Base-by-base conservation (phyloP, 1,284 basidiomycete genomes). In the Schizopora paradoxa region DNA sequence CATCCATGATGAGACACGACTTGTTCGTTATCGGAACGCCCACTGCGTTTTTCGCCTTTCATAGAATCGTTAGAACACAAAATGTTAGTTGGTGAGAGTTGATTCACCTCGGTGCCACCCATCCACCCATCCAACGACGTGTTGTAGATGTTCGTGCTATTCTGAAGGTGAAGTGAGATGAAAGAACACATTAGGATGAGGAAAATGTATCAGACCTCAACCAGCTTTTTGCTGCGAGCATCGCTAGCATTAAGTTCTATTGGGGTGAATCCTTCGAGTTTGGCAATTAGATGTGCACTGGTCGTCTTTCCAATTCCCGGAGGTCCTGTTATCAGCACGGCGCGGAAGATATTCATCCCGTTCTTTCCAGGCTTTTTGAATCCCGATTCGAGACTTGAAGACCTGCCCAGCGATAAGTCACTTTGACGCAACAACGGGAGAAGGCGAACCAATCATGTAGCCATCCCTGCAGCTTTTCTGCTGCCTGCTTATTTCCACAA, bases 301-400 rank as follows among this genome's bases (percentile, higher is more conserved):
- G 93, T 97, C 4, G 95, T 99, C 71, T 99, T 99, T 23, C 95
- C 95, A 47, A 98, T 96, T 2, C 96, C 95, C 3, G 95, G 95
- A 2, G 94, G 82, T 0, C 95, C 95, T 1, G 90, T 91, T 51
- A 99, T 82, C 49, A 99, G 69, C 1, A 97, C 77, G 2, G 91
- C 92, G 14, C 93, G 82, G 62, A 77, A 96, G 14, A 84, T 68
- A 53, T 91, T 91, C 79, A 87, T 88, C 0, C 82, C 91, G 51
- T 81, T 80, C 65, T 94, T 95, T 1, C 95, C 95, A 0, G 93
- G 92, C 61, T 95, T 96, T 67, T 92, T 97, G 68, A 98, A 97
- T 1, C 73, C 77, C 0, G 72, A 71, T 52, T 85, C 83, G 54
- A 86, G 63, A 58, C 77, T 88, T 48, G 71, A 70, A 16, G 82